Conservation (phyloP, 139 green algal species). For the Monoraphidium neglectum region DNA sequence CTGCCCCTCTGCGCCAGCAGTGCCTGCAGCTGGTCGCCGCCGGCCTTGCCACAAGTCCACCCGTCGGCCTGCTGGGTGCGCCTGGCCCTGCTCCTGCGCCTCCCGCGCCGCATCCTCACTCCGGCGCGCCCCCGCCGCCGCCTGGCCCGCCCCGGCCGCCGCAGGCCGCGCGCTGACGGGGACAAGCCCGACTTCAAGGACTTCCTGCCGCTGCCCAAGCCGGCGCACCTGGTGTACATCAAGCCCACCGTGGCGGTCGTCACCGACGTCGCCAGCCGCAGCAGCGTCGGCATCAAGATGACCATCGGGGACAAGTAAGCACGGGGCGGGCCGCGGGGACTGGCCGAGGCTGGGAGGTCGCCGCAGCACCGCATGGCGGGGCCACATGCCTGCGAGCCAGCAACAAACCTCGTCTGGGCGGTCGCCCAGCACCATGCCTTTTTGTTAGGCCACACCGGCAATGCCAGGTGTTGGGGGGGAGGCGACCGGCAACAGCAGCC, state of each 20-base stretch:
- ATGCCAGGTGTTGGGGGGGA: too few species aligned
- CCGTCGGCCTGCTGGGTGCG: neutral
- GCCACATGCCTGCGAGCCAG: too few species aligned
- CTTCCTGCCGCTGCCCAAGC: slow-evolving; percentile 63
- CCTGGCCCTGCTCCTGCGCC: too few species aligned
- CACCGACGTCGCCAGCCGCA: slow-evolving; percentile 36
- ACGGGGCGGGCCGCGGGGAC: too few species aligned
- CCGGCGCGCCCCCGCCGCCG: neutral
- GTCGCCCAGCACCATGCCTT: too few species aligned
- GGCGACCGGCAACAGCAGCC: too few species aligned
- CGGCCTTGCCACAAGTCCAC: neutral
- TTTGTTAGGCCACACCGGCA: too few species aligned
- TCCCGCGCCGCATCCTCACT: too few species aligned
- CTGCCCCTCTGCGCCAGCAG: neutral
- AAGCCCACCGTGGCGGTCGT: slow-evolving; percentile 68
- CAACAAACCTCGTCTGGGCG: too few species aligned
- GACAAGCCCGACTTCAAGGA: slow-evolving; percentile 52
- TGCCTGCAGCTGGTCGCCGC: neutral
- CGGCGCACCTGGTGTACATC: slow-evolving; percentile 63
- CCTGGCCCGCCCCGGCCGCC: neutral
- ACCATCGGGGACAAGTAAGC: slow-evolving; percentile 50
- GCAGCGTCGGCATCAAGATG: slow-evolving; percentile 61
- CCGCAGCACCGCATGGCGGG: too few species aligned
- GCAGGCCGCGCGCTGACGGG: slow-evolving; percentile 16
- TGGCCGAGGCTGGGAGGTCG: too few species aligned